Percentiles rank a stretch among this genome's conserved stretches.
phyloP scores from a whole-genome alignment of 176 grass and related monocot species.

The Oryza rufipogon region DNA sequence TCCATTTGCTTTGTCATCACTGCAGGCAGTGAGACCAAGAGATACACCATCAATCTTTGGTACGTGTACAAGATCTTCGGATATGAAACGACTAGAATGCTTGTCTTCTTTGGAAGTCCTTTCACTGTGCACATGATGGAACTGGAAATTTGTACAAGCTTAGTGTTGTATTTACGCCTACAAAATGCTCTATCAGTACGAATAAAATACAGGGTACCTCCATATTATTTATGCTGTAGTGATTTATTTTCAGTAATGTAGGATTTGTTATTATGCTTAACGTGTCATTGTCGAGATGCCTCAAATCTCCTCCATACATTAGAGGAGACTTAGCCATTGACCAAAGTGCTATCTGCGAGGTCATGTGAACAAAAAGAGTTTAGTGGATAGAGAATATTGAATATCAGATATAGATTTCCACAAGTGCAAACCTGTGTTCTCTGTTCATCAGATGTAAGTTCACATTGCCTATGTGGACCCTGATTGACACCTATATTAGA shows the following conservation, averaged over 20 bases:
- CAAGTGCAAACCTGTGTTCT: slow-evolving; percentile 69
- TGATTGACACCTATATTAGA: slow-evolving; percentile 58
- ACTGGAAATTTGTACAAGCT: slow-evolving; percentile 55
- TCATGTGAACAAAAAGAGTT: slow-evolving; percentile 20
- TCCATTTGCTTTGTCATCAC: slow-evolving; percentile 52
- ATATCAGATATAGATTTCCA: slow-evolving; percentile 19
- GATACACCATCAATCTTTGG: slow-evolving; percentile 43
- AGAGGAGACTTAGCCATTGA: slow-evolving; percentile 89
- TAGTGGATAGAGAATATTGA: slow-evolving; percentile 16
- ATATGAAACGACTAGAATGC: slow-evolving; percentile 28
- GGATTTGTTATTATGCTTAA: slow-evolving; percentile 77
- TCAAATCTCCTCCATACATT: slow-evolving; percentile 96
- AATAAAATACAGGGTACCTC: slow-evolving; percentile 55
- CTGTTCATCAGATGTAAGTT: slow-evolving; percentile 84
- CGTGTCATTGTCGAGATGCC: slow-evolving; percentile 58
- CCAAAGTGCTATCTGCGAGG: slow-evolving; percentile 83
- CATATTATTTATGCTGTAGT: slow-evolving; percentile 75
- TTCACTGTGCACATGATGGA: slow-evolving; percentile 59
- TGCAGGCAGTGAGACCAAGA: slow-evolving; percentile 68
- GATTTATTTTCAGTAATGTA: slow-evolving; percentile 82
- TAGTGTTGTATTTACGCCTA: slow-evolving; percentile 15
- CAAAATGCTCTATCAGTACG: neutral
- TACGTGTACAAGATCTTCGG: slow-evolving; percentile 28
- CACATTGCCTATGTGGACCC: slow-evolving; percentile 77
- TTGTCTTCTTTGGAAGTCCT: slow-evolving; percentile 38